Evolutionary conservation across 1,139 yeast genomes (phyloP).

Genomic region (Sugiyamaella japonica): DNA sequence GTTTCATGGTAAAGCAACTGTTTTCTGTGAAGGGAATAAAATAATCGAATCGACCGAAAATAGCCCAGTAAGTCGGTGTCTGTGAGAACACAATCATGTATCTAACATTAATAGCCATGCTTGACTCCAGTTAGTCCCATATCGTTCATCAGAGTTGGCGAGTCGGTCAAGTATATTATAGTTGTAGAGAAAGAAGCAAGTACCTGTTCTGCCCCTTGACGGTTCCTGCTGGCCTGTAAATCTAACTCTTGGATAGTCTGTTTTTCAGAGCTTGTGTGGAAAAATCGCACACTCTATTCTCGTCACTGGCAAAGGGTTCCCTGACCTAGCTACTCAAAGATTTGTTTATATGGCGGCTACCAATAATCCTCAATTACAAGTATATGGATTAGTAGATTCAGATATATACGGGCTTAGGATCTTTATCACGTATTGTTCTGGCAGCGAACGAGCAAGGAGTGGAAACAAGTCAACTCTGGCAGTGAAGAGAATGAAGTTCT

Average conservation of each 20-base stretch:
- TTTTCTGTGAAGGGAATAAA: conserved; percentile 27
- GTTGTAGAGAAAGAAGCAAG: conserved; percentile 65
- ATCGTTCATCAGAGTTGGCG: conserved; percentile 23
- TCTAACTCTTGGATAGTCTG: conserved; percentile 28
- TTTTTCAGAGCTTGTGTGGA: conserved; percentile 32
- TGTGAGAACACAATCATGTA: no score
- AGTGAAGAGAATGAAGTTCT: conserved; percentile 29
- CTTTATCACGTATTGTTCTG: conserved; percentile 46
- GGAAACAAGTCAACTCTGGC: not conserved
- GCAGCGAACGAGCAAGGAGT: conserved; percentile 21
- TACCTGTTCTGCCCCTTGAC: no score
- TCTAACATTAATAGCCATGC: conserved; percentile 18
- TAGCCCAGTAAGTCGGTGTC: conserved; percentile 28
- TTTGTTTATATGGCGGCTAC: conserved; percentile 54
- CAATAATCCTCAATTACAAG: conserved; percentile 51
- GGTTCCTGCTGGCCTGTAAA: no score
- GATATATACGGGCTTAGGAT: conserved; percentile 75
- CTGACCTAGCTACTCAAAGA: conserved; percentile 64
- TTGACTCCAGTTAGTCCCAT: conserved; percentile 31
- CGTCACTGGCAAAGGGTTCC: conserved; percentile 67
- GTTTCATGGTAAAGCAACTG: conserved; percentile 46
- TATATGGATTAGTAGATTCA: conserved; percentile 53
- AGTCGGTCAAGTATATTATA: conserved; percentile 42
- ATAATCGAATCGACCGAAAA: conserved; percentile 22
- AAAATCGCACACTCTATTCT: conserved; percentile 36